Base-by-base conservation (phyloP, 768 basidiomycete species). In the Cystofilobasidium capitatum region DNA sequence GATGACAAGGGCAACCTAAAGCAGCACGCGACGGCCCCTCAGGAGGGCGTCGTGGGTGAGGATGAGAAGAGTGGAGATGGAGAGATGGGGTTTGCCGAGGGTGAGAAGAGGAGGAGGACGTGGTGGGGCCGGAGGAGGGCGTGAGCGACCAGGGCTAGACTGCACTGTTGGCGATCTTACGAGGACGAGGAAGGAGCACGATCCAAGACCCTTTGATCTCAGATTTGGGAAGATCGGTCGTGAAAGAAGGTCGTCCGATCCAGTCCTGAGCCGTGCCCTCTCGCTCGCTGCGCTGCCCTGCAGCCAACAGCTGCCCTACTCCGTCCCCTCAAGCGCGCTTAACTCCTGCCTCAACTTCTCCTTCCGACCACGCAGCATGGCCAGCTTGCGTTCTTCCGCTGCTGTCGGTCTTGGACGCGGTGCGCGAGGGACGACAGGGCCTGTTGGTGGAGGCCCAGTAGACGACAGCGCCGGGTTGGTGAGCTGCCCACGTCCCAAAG, bases 351-450 rank as follows among this genome's bases (percentile, higher is more conserved):
- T 29, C 5, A 68, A 42, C 66, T 63, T 68, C 13, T 68, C 66
- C 33, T 54, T 58, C 36, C 42, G 39, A 2, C 60, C 61, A 9
- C 33, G 31, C 22, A 68, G 29, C 66, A 68, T 68, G 2, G 66
- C 66, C 20, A 68, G 54, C 42, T 61, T 62, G 22, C 66, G 37
- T 36, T 68, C 61, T 24, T 68, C 66, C 14, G 66, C 66, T 1
- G 61, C 51, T 14, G 66, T 68, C 33, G 66, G 61, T 4, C 57
- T 35, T 7, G 51, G 17, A 16, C 33, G 17, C 29, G 51, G 26
- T 36, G 61, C 33, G 31, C 40, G 24, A 29, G 35, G 35, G 35
- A 31, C 22, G 31, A 24, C 1, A 16, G 42, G 37, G 24, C 13
- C 24, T n/a, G 60, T 26, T 33, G 59, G 54, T 36, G 39, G 22